Evolutionary conservation across 2,329 filamentous ascomycete genomes (phyloP).

Genomic region (Trichophyton simii): DNA sequence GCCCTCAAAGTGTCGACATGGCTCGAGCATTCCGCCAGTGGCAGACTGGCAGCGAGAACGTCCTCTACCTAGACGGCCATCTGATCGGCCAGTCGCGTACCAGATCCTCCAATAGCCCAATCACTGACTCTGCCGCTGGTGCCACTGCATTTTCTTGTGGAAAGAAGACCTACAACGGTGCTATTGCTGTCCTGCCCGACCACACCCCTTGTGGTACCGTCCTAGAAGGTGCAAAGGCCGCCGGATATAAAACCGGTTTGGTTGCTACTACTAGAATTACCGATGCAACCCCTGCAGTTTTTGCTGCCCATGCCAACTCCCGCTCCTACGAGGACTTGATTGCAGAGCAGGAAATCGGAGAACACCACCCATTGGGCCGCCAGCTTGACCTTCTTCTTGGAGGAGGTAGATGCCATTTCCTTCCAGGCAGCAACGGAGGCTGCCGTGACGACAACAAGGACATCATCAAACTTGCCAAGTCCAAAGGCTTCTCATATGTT

Average conservation of each 20-base stretch:
- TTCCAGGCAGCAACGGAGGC: conserved; percentile 69
- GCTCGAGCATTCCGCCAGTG: conserved; percentile 79
- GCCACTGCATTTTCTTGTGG: conserved; percentile 93
- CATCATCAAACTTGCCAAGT: conserved; percentile 57
- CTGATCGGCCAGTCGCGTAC: conserved; percentile 85
- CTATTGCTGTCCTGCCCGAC: conserved; percentile 79
- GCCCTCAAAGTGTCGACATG: conserved; percentile 75
- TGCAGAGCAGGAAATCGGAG: conserved; percentile 80
- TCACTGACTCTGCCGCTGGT: conserved; percentile 90
- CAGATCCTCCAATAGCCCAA: conserved; percentile 66
- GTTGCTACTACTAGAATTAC: conserved; percentile 93
- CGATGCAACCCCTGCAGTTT: conserved; percentile 91
- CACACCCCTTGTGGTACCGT: conserved; percentile 80
- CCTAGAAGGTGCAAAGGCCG: conserved; percentile 82
- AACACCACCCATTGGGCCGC: conserved; percentile 67
- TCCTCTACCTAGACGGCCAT: conserved; percentile 70
- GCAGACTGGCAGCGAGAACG: conserved; percentile 59
- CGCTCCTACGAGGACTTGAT: conserved; percentile 79
- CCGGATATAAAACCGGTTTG: conserved; percentile 82
- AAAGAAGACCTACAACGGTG: conserved; percentile 89
- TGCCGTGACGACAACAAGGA: conserved; percentile 72
- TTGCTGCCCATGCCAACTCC: conserved; percentile 73
- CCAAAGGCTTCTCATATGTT: conserved; percentile 72
- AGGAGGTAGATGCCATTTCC: conserved; percentile 83
- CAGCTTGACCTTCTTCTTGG: conserved; percentile 88